These are phyloP conservation scores for Solanum verrucosum DNA, from an alignment of 257 asterid species.

Conservation along the genomic window DNA sequence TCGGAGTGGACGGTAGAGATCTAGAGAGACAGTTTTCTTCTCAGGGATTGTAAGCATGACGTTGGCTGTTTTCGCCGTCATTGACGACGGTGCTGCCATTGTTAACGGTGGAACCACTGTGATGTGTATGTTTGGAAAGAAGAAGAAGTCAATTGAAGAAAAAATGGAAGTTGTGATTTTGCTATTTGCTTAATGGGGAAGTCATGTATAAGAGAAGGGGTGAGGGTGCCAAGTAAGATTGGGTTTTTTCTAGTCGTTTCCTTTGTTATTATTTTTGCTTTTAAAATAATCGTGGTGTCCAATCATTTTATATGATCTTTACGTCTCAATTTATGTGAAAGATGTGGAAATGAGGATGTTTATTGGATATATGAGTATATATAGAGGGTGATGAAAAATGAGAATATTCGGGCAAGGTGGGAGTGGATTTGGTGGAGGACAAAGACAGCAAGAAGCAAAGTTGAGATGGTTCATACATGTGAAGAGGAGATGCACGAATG, in stretches of 20 bases:
- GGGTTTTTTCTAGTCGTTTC: neutral
- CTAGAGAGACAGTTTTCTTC: slow-evolving; percentile 70
- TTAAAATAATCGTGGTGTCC: neutral
- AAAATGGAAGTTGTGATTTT: neutral
- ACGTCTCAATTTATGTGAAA: neutral
- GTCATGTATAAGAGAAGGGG: neutral
- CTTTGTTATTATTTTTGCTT: no score
- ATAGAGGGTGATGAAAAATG: neutral
- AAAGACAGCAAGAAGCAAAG: neutral
- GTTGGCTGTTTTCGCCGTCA: slow-evolving; percentile 53
- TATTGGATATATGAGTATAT: neutral
- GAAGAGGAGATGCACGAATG: neutral
- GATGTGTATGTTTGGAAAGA: neutral
- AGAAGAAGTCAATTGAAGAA: neutral
- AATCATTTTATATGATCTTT: no score
- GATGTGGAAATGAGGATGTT: neutral
- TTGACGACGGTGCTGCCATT: slow-evolving; percentile 59
- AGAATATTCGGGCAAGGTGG: neutral
- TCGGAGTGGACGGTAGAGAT: slow-evolving; percentile 82
- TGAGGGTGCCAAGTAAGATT: neutral
- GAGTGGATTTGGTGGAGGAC: neutral
- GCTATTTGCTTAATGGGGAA: neutral
- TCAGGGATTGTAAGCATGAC: slow-evolving; percentile 77
- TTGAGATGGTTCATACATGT: neutral
- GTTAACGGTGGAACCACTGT: slow-evolving; percentile 1